A percentile compares a stretch with the other conserved stretches of the same genome.
phyloP scores from a whole-genome alignment of 1,139 yeast genomes.

The Hyphopichia wangnamkhiaoensis region DNA sequence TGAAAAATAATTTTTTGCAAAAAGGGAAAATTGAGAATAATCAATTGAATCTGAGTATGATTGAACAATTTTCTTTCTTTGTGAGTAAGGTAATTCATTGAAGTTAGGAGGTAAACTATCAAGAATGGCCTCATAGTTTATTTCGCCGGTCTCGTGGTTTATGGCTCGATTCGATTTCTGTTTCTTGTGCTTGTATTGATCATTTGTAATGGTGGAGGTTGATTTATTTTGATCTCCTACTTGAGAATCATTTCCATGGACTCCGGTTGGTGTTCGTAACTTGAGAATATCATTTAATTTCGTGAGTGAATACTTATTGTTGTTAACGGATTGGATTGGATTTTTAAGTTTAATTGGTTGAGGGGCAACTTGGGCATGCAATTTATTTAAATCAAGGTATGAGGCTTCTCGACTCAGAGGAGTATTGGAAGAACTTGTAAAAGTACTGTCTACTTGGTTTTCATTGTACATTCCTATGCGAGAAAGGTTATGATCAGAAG shows the following conservation, averaged over 20 bases:
- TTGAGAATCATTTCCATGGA: conserved; percentile 2
- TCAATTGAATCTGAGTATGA: conserved; percentile 59
- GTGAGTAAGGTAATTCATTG: conserved; percentile 66
- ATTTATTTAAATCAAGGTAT: conserved; percentile 43
- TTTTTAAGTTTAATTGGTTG: conserved; percentile 34
- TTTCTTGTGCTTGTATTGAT: conserved; percentile 2
- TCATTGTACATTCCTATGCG: conserved; percentile 5
- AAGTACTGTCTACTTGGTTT: conserved; percentile 10
- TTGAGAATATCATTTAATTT: conserved; percentile 31
- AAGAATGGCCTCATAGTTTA: conserved; percentile 39
- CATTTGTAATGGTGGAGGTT: conserved; percentile 2
- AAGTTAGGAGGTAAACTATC: conserved; percentile 61
- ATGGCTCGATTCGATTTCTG: conserved; percentile 11
- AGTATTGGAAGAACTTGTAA: conserved; percentile 23
- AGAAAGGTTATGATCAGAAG: conserved; percentile 18
- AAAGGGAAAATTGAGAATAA: conserved; percentile 47
- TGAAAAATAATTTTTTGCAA: conserved; percentile 36
- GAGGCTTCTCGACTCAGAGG: conserved; percentile 35
- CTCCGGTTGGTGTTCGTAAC: conserved; percentile 19
- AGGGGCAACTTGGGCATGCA: conserved; percentile 51
- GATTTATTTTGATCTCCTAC: conserved; percentile 3
- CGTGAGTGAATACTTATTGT: conserved; percentile 21
- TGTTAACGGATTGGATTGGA: conserved; percentile 7
- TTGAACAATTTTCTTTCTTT: conserved; percentile 57
- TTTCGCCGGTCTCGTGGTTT: conserved; percentile 27